phyloP scores from a whole-genome alignment of 2,329 filamentous ascomycete genomes.

The Coniosporium tulheliwenetii region DNA sequence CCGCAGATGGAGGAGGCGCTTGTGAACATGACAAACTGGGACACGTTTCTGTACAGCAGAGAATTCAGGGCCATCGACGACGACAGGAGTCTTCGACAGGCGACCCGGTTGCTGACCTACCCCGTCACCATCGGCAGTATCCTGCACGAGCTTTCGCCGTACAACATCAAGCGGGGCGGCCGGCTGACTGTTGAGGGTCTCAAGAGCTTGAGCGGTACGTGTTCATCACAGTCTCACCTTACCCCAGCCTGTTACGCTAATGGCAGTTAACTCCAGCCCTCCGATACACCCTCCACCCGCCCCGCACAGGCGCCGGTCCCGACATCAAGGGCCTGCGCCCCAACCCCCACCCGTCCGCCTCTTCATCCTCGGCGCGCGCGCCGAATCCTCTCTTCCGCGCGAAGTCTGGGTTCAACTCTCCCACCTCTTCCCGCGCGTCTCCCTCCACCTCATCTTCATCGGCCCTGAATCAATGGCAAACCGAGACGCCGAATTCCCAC shows the following conservation, averaged over 20 bases:
- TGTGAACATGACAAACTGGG: conserved; percentile 98
- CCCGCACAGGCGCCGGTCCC: conserved; percentile 56
- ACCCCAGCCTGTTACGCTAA: neutral
- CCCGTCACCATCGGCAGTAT: conserved; percentile 84
- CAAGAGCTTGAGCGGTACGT: conserved; percentile 81
- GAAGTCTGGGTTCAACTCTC: conserved; percentile 87
- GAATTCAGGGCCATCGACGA: conserved; percentile 85
- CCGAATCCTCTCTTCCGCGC: conserved; percentile 90
- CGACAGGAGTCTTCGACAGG: conserved; percentile 81
- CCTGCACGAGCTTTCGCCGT: conserved; percentile 87
- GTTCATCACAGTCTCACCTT: neutral
- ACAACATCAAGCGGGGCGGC: conserved; percentile 59
- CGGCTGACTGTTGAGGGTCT: conserved; percentile 76
- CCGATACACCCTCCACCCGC: conserved; percentile 85
- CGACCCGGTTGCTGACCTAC: conserved; percentile 84
- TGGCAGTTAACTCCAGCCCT: conserved; percentile 42
- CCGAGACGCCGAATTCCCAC: conserved; percentile 80
- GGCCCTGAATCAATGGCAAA: conserved; percentile 93
- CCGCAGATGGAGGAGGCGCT: conserved; percentile 82
- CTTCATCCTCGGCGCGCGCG: conserved; percentile 86
- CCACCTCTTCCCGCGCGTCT: conserved; percentile 87
- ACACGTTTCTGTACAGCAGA: conserved; percentile 86
- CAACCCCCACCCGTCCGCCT: conserved; percentile 79
- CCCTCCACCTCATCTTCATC: conserved; percentile 84
- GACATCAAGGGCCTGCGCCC: conserved; percentile 67